Base-by-base conservation (phyloP, 2,329 filamentous ascomycete genomes). In the Neoscytalidium dimidiatum region DNA sequence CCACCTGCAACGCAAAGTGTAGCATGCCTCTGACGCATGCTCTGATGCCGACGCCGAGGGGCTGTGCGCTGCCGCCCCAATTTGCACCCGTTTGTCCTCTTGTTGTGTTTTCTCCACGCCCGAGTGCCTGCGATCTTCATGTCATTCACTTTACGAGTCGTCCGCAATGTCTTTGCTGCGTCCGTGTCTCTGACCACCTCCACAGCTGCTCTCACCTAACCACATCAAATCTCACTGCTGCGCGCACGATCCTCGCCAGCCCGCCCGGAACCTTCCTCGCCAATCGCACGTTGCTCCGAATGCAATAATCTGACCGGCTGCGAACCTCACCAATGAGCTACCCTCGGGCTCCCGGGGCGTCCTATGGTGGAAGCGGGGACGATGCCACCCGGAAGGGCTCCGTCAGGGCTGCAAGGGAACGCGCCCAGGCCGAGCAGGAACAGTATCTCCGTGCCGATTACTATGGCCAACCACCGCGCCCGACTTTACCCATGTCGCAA, bases 381-480 rank as follows among this genome's bases (percentile, higher is more conserved):
- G 68, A 67, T 52, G 67, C 72, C 68, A 71, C 69, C 26, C 46
- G 33, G 3, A 74, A 74, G 61, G 77, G 77, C 14, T 78, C 76
- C 26, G 76, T 78, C 48, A 73, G 72, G 29, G 76, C 77, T 48
- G 76, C 76, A 23, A 70, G 72, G 69, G 68, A 61, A 73, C 73
- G 48, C 57, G 73, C 49, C 70, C 73, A 41, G 73, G 76, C 62
- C 72, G 71, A 51, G 72, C 74, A 38, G 74, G 69, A 66, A 73
- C 76, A 64, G 71, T 77, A 67, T 21, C 62, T 57, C 28, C 14
- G 61, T 17, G 33, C 61, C 13, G 46, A 48, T 19, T 53, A 48
- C 33, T 51, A 35, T 26, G 75, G 75, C 11, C 70, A 77, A 43
- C 75, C 75, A 8, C 69, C 71, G 64, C 69, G 75, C 57, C 75